These are phyloP conservation scores for Avena sativa DNA, from an alignment of 176 grass and related monocot genomes.

Conservation along the genomic window DNA sequence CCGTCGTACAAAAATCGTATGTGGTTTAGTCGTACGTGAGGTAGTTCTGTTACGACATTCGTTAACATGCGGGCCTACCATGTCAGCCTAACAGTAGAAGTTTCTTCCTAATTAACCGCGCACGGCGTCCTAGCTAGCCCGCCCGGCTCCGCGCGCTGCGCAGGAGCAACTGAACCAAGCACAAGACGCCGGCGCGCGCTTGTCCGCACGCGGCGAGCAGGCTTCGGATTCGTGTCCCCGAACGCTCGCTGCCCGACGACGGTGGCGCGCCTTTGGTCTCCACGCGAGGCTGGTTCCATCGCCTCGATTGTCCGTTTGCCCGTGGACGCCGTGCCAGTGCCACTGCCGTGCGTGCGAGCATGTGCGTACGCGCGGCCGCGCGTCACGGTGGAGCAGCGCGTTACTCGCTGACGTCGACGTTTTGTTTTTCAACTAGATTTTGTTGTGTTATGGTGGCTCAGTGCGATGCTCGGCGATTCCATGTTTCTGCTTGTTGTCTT, in stretches of 20 bases:
- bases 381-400: neutral
- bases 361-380: neutral
- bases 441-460: neutral
- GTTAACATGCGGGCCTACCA: neutral
- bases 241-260: neutral
- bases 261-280: neutral
- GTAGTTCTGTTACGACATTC: too few relatives aligned
- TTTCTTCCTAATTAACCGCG: neutral
- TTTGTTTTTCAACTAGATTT: neutral
- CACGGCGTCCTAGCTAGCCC: neutral
- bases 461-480: neutral
- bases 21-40: too few relatives aligned
- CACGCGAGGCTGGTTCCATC: too few relatives aligned
- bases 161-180: conserved; percentile 47
- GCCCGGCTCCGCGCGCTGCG: neutral
- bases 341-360: neutral
- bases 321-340: neutral
- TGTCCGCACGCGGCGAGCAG: conserved; percentile 38
- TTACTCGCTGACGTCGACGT: conserved; percentile 9
- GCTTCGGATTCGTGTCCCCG: conserved; percentile 30
- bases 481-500: conserved; percentile 18
- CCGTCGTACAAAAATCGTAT: too few relatives aligned
- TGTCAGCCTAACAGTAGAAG: conserved; percentile 6
- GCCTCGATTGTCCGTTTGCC: neutral
- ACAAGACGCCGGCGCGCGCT: conserved; percentile 31